phyloP scores from a whole-genome alignment of 441 rosid species.

The Erodium texanum region DNA sequence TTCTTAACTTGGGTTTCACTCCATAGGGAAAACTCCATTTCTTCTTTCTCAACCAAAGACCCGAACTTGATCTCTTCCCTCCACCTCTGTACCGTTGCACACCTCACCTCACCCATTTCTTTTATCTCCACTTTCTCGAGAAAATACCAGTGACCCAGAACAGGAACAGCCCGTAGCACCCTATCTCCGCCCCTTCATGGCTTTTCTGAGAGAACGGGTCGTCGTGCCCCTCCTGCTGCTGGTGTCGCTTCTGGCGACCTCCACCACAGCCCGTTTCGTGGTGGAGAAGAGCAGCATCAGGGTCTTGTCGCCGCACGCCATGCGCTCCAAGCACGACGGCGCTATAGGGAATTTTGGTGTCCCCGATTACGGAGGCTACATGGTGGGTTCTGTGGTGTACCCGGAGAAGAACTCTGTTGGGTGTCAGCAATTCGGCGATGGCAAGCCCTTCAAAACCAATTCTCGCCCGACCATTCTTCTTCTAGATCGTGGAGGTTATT shows the following conservation, averaged over 20 bases:
- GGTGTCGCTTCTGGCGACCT: not conserved
- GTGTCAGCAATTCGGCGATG: constrained; percentile 57
- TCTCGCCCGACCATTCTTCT: constrained; percentile 70
- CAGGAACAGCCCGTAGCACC: too few relatives aligned
- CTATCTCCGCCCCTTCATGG: not conserved
- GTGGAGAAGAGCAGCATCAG: constrained; percentile 93
- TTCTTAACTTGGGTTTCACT: not conserved
- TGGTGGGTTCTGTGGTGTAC: constrained; percentile 83
- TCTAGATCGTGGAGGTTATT: constrained; percentile 91
- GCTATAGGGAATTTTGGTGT: constrained; percentile 98
- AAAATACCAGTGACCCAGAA: too few relatives aligned
- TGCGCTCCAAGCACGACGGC: constrained; percentile 73
- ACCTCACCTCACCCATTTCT: too few relatives aligned
- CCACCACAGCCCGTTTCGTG: constrained; percentile 44
- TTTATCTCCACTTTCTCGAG: too few relatives aligned
- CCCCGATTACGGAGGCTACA: constrained; percentile 95
- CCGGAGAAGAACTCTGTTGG: constrained; percentile 69
- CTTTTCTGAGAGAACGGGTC: not conserved
- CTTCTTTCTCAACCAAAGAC: not conserved
- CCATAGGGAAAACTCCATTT: not conserved
- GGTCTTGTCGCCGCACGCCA: constrained; percentile 82
- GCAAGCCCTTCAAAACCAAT: constrained; percentile 63
- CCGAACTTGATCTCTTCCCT: not conserved
- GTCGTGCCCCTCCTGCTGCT: not conserved
- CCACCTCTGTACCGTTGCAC: too few relatives aligned